Base-by-base conservation (phyloP, 192 early-diverging fungal species). In the Umbelopsis vinacea region DNA sequence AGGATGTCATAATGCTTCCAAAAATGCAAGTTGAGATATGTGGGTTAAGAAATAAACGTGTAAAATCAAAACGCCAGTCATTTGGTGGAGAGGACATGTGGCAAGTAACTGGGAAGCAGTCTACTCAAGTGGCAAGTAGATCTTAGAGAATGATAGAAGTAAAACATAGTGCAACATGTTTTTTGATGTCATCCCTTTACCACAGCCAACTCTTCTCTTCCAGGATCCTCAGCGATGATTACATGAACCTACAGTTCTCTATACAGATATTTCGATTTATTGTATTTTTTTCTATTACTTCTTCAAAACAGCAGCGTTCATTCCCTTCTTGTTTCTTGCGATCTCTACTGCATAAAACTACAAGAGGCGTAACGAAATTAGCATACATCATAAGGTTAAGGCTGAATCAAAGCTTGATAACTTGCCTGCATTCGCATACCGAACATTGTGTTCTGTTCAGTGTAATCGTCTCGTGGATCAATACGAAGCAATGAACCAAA, bases 321-420 rank as follows among this genome's bases (percentile, higher is more conserved):
- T 82, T 19, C 94, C 93, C 71, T 92, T 89, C 74, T 87, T 91
- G 84, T 95, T 97, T 68, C 96, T 83, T 46, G 93, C 93, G 80
- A 98, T 92, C 83, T 98, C 96, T 52, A 98, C 85, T 66, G 92
- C 93, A 75, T 89, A 90, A 83, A 98, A 98, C 89, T 97, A 67
- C 19, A 7, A 43, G 11, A 69, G 50, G 21, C 24, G 40, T 53
- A 70, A 38, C 21, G 67, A 60, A 54, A 79, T 46, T 48, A 73
- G 67, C 21, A 19, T 19, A 19, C 12, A 66, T 57, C 9, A 72
- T 2, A 17, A 29, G 45, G 37, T 23, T 2, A 38, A 3, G 9
- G 11, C 37, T 2, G n/a, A 0, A 43, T 43, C 40, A 43, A 43
- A 43, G 6, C 40, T 35, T 38, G 19, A 14, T 48, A 23, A 52